These are phyloP conservation scores for Psilocybe tampanensis DNA, from an alignment of 768 basidiomycete genomes.

Conservation along the genomic window DNA sequence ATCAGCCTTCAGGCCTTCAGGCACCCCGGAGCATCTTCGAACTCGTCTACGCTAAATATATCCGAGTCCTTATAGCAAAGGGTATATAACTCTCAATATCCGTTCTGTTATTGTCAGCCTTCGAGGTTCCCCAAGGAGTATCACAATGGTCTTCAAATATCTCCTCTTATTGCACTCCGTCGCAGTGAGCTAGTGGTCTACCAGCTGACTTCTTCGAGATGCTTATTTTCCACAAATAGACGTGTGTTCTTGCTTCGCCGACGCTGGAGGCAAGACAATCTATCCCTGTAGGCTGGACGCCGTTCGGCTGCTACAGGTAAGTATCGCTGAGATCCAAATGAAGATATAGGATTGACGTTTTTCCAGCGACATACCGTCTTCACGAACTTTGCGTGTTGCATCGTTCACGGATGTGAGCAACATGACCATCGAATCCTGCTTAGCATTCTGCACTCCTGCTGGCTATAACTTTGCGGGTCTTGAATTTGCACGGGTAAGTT, in stretches of 20 bases:
- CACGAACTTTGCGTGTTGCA: constrained; percentile 56
- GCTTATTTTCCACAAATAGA: neutral
- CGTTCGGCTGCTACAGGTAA: constrained; percentile 8
- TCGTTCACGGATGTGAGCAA: constrained; percentile 38
- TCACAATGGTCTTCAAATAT: neutral
- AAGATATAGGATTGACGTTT: too few species aligned
- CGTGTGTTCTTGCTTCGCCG: neutral
- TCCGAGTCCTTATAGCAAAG: too few species aligned
- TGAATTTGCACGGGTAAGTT: constrained; percentile 43
- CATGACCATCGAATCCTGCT: constrained; percentile 62
- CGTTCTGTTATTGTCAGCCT: too few species aligned
- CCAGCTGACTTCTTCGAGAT: neutral
- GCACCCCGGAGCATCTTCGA: too few species aligned
- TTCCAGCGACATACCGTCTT: constrained; percentile 51
- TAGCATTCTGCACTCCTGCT: constrained; percentile 43
- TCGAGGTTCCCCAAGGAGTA: too few species aligned
- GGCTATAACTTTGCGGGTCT: constrained; percentile 64
- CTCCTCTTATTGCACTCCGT: neutral
- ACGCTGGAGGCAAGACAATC: neutral
- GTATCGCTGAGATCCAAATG: too few species aligned
- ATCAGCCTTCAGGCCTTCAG: too few species aligned
- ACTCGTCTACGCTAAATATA: too few species aligned
- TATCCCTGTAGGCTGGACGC: neutral
- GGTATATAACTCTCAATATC: too few species aligned
- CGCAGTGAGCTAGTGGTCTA: neutral